These are phyloP conservation scores for Pseudogymnoascus pannorum DNA, from an alignment of 2,329 filamentous ascomycete species.

Conservation along the genomic window DNA sequence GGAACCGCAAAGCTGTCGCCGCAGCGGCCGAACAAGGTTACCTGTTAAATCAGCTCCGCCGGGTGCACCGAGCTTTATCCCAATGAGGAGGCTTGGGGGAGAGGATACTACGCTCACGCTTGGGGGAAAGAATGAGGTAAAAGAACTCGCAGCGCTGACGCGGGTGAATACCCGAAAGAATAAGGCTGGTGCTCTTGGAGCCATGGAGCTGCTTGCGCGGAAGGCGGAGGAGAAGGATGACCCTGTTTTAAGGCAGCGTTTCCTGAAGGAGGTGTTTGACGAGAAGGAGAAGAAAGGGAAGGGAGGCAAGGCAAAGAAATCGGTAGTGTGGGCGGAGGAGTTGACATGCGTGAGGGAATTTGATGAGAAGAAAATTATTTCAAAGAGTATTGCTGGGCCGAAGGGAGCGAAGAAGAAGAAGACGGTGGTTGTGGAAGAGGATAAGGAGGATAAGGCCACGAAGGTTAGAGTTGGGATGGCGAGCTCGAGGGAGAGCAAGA, in stretches of 20 bases:
- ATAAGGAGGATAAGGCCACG: constrained; percentile 20
- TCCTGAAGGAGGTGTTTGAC: constrained; percentile 29
- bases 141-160: constrained; percentile 33
- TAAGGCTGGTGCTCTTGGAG: constrained; percentile 33
- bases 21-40: constrained; percentile 27
- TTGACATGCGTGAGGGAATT: constrained; percentile 25
- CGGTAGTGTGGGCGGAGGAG: constrained; percentile 27
- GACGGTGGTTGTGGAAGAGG: constrained; percentile 18
- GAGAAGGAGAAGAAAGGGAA: constrained; percentile 24
- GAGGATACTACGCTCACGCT: constrained; percentile 26
- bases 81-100: constrained; percentile 25
- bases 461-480: constrained; percentile 20
- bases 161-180: constrained; percentile 40
- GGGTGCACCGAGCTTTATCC: constrained; percentile 26
- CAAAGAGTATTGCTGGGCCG: constrained; percentile 16
- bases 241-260: constrained; percentile 30
- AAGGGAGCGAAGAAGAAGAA: constrained; percentile 20
- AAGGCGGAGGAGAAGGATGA: constrained; percentile 34
- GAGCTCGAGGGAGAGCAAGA: constrained; percentile 14
- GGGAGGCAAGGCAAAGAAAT: constrained; percentile 23
- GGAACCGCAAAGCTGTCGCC: constrained; percentile 15
- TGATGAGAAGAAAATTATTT: constrained; percentile 18
- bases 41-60: constrained; percentile 21
- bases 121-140: background rate
- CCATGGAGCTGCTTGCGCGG: constrained; percentile 23